phyloP scores from a whole-genome alignment of 1,284 basidiomycete species.

The Irpex sp. region DNA sequence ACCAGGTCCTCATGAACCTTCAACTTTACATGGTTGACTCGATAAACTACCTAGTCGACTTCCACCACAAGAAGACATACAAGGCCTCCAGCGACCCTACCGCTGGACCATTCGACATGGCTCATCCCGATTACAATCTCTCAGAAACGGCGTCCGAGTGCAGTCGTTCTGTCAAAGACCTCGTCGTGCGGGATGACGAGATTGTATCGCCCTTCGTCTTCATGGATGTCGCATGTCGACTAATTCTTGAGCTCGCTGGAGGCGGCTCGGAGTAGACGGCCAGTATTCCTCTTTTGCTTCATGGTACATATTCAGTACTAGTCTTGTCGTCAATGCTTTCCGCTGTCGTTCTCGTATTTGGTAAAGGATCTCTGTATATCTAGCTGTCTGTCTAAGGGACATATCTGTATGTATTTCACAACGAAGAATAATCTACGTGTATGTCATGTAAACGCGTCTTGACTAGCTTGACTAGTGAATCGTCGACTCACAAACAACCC shows the following conservation, averaged over 20 bases:
- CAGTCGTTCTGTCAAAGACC: slow-evolving; percentile 45
- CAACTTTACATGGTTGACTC: slow-evolving; percentile 96
- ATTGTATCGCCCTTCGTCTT: slow-evolving; percentile 94
- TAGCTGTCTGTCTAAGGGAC: background rate
- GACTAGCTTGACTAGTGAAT: too few relatives aligned
- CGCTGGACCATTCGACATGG: slow-evolving; percentile 68
- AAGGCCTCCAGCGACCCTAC: slow-evolving; percentile 57
- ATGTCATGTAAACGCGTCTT: background rate
- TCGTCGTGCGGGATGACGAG: slow-evolving; percentile 62
- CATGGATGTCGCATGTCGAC: slow-evolving; percentile 88
- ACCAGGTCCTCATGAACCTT: slow-evolving; percentile 93
- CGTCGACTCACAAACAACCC: too few relatives aligned
- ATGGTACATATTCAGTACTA: too few relatives aligned
- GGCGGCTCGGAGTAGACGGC: slow-evolving; percentile 33
- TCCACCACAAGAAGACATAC: slow-evolving; percentile 95
- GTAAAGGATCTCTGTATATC: background rate
- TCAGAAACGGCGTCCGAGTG: slow-evolving; percentile 48
- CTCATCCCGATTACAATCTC: slow-evolving; percentile 43
- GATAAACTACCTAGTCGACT: slow-evolving; percentile 96
- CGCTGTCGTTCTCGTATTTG: background rate
- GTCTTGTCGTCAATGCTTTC: background rate
- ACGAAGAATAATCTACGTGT: background rate
- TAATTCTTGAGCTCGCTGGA: slow-evolving; percentile 79
- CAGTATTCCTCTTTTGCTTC: slow-evolving; percentile 2
- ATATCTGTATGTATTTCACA: background rate